Conservation (phyloP, 148 eudicot genomes). For the Nyssa sinensis region DNA sequence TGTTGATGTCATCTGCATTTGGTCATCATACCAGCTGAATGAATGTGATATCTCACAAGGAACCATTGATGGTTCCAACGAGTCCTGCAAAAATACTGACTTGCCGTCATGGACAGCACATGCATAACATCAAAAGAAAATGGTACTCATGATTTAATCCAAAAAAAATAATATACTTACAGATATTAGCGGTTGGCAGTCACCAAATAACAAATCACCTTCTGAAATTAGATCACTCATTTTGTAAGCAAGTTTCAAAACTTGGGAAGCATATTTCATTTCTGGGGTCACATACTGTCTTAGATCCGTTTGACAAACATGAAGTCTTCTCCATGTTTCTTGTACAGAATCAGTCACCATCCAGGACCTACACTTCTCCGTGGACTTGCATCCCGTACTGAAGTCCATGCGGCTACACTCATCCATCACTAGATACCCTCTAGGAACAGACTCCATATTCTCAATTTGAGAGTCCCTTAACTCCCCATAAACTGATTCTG, state of each 20-base stretch:
- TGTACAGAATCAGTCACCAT: conserved; percentile 40
- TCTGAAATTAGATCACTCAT: conserved; percentile 75
- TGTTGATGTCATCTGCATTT: conserved; percentile 60
- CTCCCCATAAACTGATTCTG: conserved; percentile 30
- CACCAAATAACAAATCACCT: conserved; percentile 62
- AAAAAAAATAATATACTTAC: conserved; percentile 36
- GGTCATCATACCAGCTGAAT: conserved; percentile 61
- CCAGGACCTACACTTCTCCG: conserved; percentile 24
- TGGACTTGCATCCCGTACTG: conserved; percentile 39
- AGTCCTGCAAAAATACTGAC: conserved; percentile 69
- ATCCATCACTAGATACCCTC: conserved; percentile 66
- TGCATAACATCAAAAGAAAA: too few species aligned
- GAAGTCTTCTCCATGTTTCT: conserved; percentile 76
- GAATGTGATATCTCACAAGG: conserved; percentile 46
- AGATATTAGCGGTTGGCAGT: conserved; percentile 42
- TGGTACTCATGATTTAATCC: not conserved
- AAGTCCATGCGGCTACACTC: conserved; percentile 93
- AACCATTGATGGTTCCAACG: conserved; percentile 32
- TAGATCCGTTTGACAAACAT: conserved; percentile 41
- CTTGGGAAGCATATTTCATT: conserved; percentile 44
- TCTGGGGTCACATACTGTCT: conserved; percentile 45
- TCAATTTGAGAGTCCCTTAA: conserved; percentile 57
- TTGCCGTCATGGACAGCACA: too few species aligned
- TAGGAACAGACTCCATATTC: conserved; percentile 38
- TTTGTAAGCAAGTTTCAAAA: conserved; percentile 42